Percentiles rank a stretch among this genome's conserved stretches.
Conservation (phyloP, 352 stramenopile genomes). For the Thraustochytrium striatum region DNA sequence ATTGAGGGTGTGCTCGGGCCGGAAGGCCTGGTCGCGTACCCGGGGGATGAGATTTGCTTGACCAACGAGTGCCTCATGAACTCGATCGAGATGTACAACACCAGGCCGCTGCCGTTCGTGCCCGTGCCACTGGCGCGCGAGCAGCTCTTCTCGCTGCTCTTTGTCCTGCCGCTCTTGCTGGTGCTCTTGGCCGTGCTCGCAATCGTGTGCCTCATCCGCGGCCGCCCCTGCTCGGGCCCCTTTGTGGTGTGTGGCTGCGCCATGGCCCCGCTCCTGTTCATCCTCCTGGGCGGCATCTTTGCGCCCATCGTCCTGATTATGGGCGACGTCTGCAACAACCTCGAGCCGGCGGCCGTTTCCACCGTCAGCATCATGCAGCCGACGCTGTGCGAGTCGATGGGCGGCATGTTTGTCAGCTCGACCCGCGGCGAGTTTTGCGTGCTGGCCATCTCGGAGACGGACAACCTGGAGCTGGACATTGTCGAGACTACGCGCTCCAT, state of each 20-base stretch:
- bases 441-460: not conserved
- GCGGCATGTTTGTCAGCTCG: not conserved
- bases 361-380: not conserved
- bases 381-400: not conserved
- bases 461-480: slow-evolving; percentile 4
- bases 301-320: slow-evolving; percentile 11
- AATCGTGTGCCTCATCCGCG: not conserved
- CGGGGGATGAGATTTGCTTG: not conserved
- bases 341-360: not conserved
- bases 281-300: slow-evolving; percentile 6
- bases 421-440: not conserved
- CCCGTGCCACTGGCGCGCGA: not conserved
- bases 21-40: not conserved
- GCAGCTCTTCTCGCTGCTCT: not conserved
- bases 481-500: not conserved
- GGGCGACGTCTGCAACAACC: slow-evolving; percentile 18
- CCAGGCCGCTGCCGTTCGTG: too few relatives aligned
- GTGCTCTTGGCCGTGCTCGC: slow-evolving; percentile 9
- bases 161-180: not conserved
- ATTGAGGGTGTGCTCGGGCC: too few relatives aligned
- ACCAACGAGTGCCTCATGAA: slow-evolving; percentile 35
- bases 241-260: slow-evolving; percentile 26
- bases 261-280: not conserved
- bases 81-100: slow-evolving; percentile 18
- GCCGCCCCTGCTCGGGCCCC: not conserved